These are phyloP conservation scores for Trichoderma simmonsii DNA, from an alignment of 2,329 filamentous ascomycete species.

Conservation along the genomic window DNA sequence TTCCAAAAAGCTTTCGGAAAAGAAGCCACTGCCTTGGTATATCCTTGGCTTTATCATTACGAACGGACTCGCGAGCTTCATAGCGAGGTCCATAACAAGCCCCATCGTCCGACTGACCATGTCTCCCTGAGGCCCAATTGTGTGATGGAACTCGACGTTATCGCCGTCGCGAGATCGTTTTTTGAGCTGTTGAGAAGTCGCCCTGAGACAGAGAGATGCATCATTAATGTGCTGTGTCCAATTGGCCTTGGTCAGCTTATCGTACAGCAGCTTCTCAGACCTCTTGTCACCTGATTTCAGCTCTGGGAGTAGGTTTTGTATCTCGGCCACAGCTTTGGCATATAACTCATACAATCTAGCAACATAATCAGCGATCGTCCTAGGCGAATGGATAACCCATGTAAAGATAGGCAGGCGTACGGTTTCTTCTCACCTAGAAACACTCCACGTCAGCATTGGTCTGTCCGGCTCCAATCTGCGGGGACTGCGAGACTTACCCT, in stretches of 20 bases:
- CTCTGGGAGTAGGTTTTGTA: background rate
- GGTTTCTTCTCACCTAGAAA: too few relatives aligned
- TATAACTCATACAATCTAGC: background rate
- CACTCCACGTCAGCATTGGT: too few relatives aligned
- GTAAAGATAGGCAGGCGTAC: too few relatives aligned
- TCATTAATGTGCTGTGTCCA: background rate
- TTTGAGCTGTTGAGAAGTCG: background rate
- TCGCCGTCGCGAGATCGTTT: background rate
- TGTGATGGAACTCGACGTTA: background rate
- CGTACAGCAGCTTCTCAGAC: background rate
- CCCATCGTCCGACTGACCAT: background rate
- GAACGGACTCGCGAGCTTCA: background rate
- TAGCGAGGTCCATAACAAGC: background rate
- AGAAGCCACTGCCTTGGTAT: background rate
- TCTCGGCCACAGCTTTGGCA: background rate
- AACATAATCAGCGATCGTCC: too few relatives aligned
- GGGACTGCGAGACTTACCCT: too few relatives aligned
- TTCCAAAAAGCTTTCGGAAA: background rate
- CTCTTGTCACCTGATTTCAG: background rate
- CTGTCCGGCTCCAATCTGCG: too few relatives aligned
- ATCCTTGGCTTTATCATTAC: background rate
- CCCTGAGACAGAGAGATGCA: background rate
- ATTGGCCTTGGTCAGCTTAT: background rate
- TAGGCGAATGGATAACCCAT: too few relatives aligned
- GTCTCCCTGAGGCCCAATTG: background rate